Percentiles rank a stretch among this genome's conserved stretches.
phyloP scores from a whole-genome alignment of 2,329 filamentous ascomycete genomes.

The Penicillium paneum region DNA sequence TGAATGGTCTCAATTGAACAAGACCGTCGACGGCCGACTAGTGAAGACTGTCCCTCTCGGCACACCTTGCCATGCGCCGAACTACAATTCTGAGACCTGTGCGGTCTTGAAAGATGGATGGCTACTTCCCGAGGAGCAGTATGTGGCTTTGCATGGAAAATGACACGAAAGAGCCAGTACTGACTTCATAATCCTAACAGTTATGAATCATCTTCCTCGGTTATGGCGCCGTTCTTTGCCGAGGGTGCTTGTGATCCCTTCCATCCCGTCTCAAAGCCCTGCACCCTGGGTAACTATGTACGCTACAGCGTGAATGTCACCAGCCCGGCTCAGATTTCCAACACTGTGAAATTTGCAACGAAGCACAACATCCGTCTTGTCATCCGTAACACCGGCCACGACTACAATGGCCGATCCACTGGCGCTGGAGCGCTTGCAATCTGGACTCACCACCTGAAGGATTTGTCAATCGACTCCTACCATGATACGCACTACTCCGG shows the following conservation, averaged over 20 bases:
- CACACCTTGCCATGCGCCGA: constrained; percentile 50
- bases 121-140: constrained; percentile 48
- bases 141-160: constrained; percentile 9
- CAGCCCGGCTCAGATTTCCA: constrained; percentile 23
- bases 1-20: constrained; percentile 53
- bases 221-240: constrained; percentile 40
- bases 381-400: constrained; percentile 44
- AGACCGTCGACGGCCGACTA: constrained; percentile 50
- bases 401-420: constrained; percentile 53
- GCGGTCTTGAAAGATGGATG: constrained; percentile 43
- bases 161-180: neutral
- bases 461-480: constrained; percentile 32
- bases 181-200: constrained; percentile 31
- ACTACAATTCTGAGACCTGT: constrained; percentile 49
- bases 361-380: constrained; percentile 52
- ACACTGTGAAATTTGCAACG: constrained; percentile 41
- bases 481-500: constrained; percentile 47
- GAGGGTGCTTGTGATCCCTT: constrained; percentile 47
- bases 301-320: constrained; percentile 38
- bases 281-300: constrained; percentile 30
- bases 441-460: constrained; percentile 35
- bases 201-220: constrained; percentile 55
- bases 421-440: constrained; percentile 52
- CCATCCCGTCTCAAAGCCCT: constrained; percentile 27
- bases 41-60: constrained; percentile 55